phyloP scores from a whole-genome alignment of 1,284 basidiomycete genomes.

The Tilletia indica region DNA sequence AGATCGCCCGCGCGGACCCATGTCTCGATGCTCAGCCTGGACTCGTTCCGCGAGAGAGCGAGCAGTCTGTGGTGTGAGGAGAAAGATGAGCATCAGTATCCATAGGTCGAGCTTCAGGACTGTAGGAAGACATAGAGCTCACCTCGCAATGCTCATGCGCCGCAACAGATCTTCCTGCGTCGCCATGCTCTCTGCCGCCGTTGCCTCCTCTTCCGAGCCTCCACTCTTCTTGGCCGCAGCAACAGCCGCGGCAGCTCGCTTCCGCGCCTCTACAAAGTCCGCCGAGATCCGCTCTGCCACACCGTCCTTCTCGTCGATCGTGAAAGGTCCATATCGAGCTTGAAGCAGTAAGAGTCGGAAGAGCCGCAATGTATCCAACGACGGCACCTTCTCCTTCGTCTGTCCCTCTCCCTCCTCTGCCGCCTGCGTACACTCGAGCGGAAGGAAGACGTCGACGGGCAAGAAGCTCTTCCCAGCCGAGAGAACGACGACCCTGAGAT shows the following conservation, averaged over 20 bases:
- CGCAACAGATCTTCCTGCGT: slow-evolving; percentile 44
- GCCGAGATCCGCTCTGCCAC: slow-evolving; percentile 47
- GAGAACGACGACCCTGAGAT: no score
- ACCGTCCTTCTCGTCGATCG: slow-evolving; percentile 30
- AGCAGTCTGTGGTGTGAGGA: slow-evolving; percentile 25
- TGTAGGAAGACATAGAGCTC: neutral
- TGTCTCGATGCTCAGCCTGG: slow-evolving; percentile 29
- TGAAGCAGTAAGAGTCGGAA: neutral
- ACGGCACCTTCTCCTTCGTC: slow-evolving; percentile 20
- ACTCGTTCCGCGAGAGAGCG: slow-evolving; percentile 32
- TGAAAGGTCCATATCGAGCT: neutral
- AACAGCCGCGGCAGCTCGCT: slow-evolving; percentile 20
- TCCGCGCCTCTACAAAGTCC: slow-evolving; percentile 45
- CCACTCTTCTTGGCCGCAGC: slow-evolving; percentile 26
- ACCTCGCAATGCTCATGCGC: slow-evolving; percentile 36
- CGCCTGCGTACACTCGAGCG: slow-evolving; percentile 59
- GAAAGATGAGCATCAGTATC: neutral
- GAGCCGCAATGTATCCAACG: neutral
- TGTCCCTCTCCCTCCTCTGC: slow-evolving; percentile 22
- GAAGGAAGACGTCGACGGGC: no score
- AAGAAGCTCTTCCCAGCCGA: no score
- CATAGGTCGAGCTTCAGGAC: no score
- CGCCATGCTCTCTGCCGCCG: slow-evolving; percentile 22
- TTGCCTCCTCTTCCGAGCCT: neutral
- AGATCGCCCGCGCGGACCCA: slow-evolving; percentile 37